phyloP scores from a whole-genome alignment of 2,329 filamentous ascomycete genomes.

The Aspergillus sp. region DNA sequence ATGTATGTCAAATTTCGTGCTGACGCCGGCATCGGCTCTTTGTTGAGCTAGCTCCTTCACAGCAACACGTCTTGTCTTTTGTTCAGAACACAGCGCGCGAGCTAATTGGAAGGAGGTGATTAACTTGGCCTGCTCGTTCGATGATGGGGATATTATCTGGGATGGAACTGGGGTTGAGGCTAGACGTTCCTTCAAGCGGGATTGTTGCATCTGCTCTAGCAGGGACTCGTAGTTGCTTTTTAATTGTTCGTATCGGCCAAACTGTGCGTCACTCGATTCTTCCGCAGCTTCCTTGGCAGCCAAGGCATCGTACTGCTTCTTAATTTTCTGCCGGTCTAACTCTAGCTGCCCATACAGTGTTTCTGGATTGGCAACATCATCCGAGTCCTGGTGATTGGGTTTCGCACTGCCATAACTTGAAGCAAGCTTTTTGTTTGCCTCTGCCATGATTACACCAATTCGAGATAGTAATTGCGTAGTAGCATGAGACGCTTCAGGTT shows the following conservation, averaged over 20 bases:
- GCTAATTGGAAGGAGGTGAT: slow-evolving; percentile 30
- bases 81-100: slow-evolving; percentile 32
- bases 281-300: slow-evolving; percentile 38
- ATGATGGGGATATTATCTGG: slow-evolving; percentile 15
- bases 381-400: slow-evolving; percentile 55
- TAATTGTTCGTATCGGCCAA: slow-evolving; percentile 40
- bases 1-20: slow-evolving; percentile 48
- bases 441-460: slow-evolving; percentile 67
- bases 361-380: slow-evolving; percentile 44
- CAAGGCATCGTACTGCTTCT: slow-evolving; percentile 38
- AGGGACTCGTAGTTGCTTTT: slow-evolving; percentile 41
- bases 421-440: slow-evolving; percentile 71
- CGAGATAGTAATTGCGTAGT: slow-evolving; percentile 69
- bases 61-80: slow-evolving; percentile 35
- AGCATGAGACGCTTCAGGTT: slow-evolving; percentile 56
- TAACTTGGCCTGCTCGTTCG: slow-evolving; percentile 32
- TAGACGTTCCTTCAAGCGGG: slow-evolving; percentile 34
- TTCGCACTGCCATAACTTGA: slow-evolving; percentile 60
- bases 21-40: slow-evolving; percentile 46
- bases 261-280: slow-evolving; percentile 36
- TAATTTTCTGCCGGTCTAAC: slow-evolving; percentile 44
- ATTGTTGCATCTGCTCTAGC: slow-evolving; percentile 45
- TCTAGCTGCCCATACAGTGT: slow-evolving; percentile 44
- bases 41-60: slow-evolving; percentile 45
- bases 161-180: slow-evolving; percentile 17